Evolutionary conservation across 2,329 filamentous ascomycete species (phyloP).

Genomic region (Aspergillus aculeatus): DNA sequence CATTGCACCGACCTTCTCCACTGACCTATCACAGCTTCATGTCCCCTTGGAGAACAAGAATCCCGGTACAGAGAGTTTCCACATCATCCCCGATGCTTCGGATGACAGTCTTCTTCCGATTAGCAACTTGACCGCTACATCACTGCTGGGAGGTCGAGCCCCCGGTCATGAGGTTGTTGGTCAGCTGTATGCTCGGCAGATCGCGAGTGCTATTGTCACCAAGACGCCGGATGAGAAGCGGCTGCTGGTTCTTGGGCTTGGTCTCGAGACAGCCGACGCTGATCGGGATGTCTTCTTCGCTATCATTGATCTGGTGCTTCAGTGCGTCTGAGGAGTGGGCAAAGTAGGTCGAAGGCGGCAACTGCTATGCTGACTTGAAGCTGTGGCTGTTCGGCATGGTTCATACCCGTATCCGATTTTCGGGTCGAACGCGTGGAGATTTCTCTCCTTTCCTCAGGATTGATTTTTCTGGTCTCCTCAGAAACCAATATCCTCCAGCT

Average conservation of each 20-base stretch:
- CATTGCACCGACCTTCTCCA: background rate
- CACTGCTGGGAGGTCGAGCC: slow-evolving; percentile 79
- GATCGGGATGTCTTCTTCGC: slow-evolving; percentile 45
- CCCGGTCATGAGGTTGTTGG: slow-evolving; percentile 77
- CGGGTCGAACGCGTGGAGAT: too few relatives aligned
- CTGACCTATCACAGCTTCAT: slow-evolving; percentile 27
- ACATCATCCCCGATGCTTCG: slow-evolving; percentile 41
- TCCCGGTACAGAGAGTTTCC: slow-evolving; percentile 36
- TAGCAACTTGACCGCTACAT: slow-evolving; percentile 79
- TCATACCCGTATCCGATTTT: background rate
- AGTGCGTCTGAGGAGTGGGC: slow-evolving; percentile 36
- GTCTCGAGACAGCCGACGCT: slow-evolving; percentile 49
- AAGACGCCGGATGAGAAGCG: slow-evolving; percentile 64
- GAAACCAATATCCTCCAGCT: background rate
- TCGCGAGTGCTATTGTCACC: slow-evolving; percentile 75
- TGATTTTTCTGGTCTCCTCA: too few relatives aligned
- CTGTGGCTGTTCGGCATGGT: background rate
- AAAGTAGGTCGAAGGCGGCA: background rate
- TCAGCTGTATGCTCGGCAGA: slow-evolving; percentile 84
- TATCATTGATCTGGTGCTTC: slow-evolving; percentile 44
- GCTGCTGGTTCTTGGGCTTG: slow-evolving; percentile 59
- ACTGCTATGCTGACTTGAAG: slow-evolving; percentile 2
- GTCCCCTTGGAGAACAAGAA: slow-evolving; percentile 36
- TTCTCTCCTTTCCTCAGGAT: too few relatives aligned
- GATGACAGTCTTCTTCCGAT: slow-evolving; percentile 68